Evolutionary conservation across 2,329 filamentous ascomycete genomes (phyloP), one percentile per base, ranked within the genome.

Genomic region (Neophaeococcomyces aloes): DNA sequence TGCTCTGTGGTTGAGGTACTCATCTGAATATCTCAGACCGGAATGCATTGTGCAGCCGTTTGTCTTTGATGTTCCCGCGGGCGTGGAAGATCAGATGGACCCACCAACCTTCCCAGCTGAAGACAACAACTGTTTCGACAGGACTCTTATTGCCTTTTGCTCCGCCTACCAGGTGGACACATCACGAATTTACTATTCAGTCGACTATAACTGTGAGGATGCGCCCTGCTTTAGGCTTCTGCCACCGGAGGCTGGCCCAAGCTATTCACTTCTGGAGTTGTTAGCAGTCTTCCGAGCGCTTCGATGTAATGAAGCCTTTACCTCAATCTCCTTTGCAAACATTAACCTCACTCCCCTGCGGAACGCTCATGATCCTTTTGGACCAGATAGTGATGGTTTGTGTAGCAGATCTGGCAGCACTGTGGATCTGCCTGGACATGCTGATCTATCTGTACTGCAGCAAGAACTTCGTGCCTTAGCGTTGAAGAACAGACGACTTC

Each of bases 251-350:
- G 67, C 68, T 37, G 61, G 67, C 1, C 47, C 56, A 7, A 64
- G 67, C 35, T 85, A 85, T 55, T 71, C 67, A 2, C 65, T 69
- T 3, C 58, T 78, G 18, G 81, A 84, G 56, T 62, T 84, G n/a
- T 68, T 85, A 23, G 78, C 81, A 3, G 71, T 85, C n/a, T 72
- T 83, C 67, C 71, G 80, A 48, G 71, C 81, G 7, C 60, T 85
- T 42, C 74, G 81, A 31, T 85, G 83, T 59, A 84, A 85, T 55
- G 79, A 84, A 54, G 73, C 69, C 1, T 85, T 84, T 58, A 67
- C 67, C 21, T 76, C 77, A 1, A 77, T 85, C 17, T 84, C 80
- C 0, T 84, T 85, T 55, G 72, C 71, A 21, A 72, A 74, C 30
- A 71, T 83, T 36, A 72, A 70, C 49, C 62, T 85, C n/a, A 78